Evolutionary conservation across 2,329 filamentous ascomycete genomes (phyloP), one percentile per base, ranked within the genome.

Genomic region (Penicillium sp.): DNA sequence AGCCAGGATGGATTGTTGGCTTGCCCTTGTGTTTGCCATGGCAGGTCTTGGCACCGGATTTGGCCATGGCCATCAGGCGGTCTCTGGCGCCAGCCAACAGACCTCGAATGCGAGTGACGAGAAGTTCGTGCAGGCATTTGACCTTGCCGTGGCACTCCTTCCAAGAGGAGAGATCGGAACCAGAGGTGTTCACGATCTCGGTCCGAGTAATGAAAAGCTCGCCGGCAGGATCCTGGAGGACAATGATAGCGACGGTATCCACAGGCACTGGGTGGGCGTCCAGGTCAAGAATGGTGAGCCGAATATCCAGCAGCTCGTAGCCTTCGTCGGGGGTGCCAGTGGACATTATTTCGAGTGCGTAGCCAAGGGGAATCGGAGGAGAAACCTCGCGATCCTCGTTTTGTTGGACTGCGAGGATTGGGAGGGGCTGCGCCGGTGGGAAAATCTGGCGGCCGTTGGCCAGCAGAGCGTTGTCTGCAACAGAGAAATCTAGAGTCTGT

Each of bases 231-330:
- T 67, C 64, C 41, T 69, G 64, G 44, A 76, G 60, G 14, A 74
- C 59, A 29, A 65, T 66, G 36, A 76, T 64, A 27, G 66, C 64
- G 35, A 75, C 60, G 12, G 73, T 73, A 48, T 74, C 69, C n/a
- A 74, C 63, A 14, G 72, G 71, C 9, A 74, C 71, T 0, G 74
- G 73, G 40, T 68, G 64, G 25, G 65, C 61, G 35, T 70, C 68
- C 14, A 76, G 59, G 46, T 73, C 72, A 25, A 76, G 65, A 30
- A 75, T 65, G n/a, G 73, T 75, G 58, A 76, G 73, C 31, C 71
- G 67, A 50, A 75, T 57, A 10, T 66, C 62, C 2, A 71, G 54
- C 19, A 75, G 54, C 8, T 71, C 65, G 36, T 64, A 57, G 7
- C 57, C 63, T n/a, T 63, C 64, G 22, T 71, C 65, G 8, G 58